phyloP scores from a whole-genome alignment of 169 alveolate genomes.

The Plasmodium billcollinsi region DNA sequence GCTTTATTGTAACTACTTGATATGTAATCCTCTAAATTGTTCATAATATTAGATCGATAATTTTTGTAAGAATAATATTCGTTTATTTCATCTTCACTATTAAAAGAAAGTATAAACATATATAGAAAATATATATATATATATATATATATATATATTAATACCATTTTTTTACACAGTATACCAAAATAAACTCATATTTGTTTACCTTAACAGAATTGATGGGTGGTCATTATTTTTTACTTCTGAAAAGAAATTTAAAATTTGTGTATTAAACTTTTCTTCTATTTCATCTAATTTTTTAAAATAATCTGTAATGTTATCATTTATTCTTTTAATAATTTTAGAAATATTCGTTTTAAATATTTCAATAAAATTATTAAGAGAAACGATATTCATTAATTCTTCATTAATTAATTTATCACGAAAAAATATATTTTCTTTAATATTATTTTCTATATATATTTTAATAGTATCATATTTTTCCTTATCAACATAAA shows the following conservation, averaged over 20 bases:
- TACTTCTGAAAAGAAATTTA: constrained; percentile 63
- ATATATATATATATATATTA: background rate
- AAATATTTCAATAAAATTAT: constrained; percentile 44
- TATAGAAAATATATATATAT: background rate
- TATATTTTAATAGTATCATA: constrained; percentile 32
- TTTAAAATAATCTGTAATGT: constrained; percentile 29
- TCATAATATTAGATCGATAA: constrained; percentile 36
- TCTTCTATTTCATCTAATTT: constrained; percentile 69
- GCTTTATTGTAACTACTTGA: constrained; percentile 58
- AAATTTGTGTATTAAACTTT: constrained; percentile 36
- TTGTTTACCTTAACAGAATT: constrained; percentile 23
- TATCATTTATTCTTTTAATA: constrained; percentile 47
- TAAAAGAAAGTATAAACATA: background rate
- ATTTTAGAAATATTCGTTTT: constrained; percentile 37
- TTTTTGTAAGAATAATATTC: constrained; percentile 65
- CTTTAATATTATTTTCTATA: constrained; percentile 52
- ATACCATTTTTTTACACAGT: background rate
- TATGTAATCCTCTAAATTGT: constrained; percentile 57
- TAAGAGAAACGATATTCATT: constrained; percentile 44
- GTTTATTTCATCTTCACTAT: constrained; percentile 68
- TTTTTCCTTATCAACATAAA: constrained; percentile 13
- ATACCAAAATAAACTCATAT: no score
- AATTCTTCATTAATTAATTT: constrained; percentile 60
- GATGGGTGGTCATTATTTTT: constrained; percentile 61
- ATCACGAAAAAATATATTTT: constrained; percentile 38